phyloP scores from a whole-genome alignment of 345 rosid species.

The Moricandia arvensis region DNA sequence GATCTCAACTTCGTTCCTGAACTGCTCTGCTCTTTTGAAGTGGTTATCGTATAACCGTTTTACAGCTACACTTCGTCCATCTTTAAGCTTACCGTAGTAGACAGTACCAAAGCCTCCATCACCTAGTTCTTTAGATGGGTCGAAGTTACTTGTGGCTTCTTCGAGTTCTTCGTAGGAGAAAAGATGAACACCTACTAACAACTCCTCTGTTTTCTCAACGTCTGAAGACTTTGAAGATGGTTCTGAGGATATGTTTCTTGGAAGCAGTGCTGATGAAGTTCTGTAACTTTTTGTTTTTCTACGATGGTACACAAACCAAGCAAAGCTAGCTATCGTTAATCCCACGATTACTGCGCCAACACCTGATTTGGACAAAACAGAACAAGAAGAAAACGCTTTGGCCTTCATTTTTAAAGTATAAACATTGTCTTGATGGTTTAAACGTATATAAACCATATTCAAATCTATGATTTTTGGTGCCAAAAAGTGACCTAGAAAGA shows the following conservation, averaged over 20 bases:
- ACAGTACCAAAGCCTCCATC: slow-evolving; percentile 96
- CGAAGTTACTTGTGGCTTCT: slow-evolving; percentile 70
- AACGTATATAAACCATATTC: too few relatives aligned
- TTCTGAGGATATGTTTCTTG: slow-evolving; percentile 44
- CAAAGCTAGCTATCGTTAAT: neutral
- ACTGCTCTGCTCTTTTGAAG: slow-evolving; percentile 72
- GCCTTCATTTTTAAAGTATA: neutral
- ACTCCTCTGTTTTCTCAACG: slow-evolving; percentile 43
- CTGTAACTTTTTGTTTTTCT: slow-evolving; percentile 34
- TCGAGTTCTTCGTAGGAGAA: slow-evolving; percentile 68
- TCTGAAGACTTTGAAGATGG: slow-evolving; percentile 45
- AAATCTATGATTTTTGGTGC: too few relatives aligned
- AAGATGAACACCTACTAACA: slow-evolving; percentile 45
- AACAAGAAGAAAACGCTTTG: neutral
- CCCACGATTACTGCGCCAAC: slow-evolving; percentile 18
- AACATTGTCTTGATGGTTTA: neutral
- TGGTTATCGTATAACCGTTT: slow-evolving; percentile 82
- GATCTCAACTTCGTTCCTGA: slow-evolving; percentile 79
- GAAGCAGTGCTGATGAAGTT: slow-evolving; percentile 33
- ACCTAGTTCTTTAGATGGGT: slow-evolving; percentile 69
- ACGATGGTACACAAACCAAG: slow-evolving; percentile 27
- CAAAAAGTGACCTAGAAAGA: too few relatives aligned
- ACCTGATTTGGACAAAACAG: slow-evolving; percentile 31
- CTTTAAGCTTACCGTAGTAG: slow-evolving; percentile 75
- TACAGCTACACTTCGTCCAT: slow-evolving; percentile 80